These are phyloP conservation scores for Candida coleopterorum DNA, from an alignment of 805 yeast genomes.

Conservation along the genomic window DNA sequence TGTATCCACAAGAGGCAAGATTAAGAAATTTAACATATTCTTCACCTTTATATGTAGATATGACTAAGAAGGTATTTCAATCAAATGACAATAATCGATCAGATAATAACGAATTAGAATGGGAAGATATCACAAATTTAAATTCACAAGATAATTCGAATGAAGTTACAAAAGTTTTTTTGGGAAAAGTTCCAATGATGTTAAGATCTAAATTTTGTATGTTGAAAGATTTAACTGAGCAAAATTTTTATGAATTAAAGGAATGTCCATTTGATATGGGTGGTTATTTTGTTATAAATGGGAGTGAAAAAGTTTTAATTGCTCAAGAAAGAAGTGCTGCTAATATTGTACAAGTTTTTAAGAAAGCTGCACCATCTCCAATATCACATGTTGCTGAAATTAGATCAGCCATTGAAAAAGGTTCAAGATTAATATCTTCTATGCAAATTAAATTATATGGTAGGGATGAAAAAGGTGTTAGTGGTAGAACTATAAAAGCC, in stretches of 20 bases:
- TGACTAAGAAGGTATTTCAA: conserved; percentile 83
- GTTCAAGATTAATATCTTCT: conserved; percentile 89
- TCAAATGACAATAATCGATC: conserved; percentile 63
- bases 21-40: conserved; percentile 94
- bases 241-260: conserved; percentile 89
- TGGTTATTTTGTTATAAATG: conserved; percentile 97
- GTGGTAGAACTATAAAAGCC: conserved; percentile 85
- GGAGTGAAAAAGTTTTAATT: conserved; percentile 95
- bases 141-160: conserved; percentile 54
- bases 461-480: conserved; percentile 64
- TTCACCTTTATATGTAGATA: conserved; percentile 93
- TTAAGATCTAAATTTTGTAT: conserved; percentile 93
- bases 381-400: conserved; percentile 95
- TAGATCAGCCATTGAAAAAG: conserved; percentile 94
- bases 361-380: conserved; percentile 96
- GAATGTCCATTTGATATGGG: conserved; percentile 99
- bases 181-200: conserved; percentile 98
- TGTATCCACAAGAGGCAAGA: conserved; percentile 98
- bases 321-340: conserved; percentile 99
- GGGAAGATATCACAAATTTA: conserved; percentile 45
- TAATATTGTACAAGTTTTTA: conserved; percentile 96
- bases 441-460: conserved; percentile 91
- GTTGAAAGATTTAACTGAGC: conserved; percentile 82
- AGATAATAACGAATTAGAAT: conserved; percentile 39
- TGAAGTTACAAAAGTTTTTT: conserved; percentile 76